Evolutionary conservation across 2,329 filamentous ascomycete genomes (phyloP).

Genomic region (Ceratocystiopsis sp.): DNA sequence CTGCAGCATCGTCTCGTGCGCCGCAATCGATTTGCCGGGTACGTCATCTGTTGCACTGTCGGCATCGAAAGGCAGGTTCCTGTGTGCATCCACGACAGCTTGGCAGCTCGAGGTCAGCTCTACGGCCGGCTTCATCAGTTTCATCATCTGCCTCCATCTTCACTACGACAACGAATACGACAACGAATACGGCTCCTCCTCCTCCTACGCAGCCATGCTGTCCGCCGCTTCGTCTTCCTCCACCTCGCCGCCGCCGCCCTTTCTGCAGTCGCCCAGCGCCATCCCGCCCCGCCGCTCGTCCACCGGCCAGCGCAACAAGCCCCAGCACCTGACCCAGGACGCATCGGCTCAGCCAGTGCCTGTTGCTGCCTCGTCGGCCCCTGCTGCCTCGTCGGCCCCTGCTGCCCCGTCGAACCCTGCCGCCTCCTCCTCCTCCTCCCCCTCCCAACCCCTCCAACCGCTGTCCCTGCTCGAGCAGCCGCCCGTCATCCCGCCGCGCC

Average conservation of each 20-base stretch:
- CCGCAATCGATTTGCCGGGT: too few relatives aligned
- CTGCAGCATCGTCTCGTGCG: too few relatives aligned
- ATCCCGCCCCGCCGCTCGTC: conserved; percentile 63
- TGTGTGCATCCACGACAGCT: too few relatives aligned
- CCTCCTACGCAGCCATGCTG: conserved; percentile 8
- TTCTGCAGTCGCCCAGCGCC: conserved; percentile 39
- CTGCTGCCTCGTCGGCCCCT: background rate
- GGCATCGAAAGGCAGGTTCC: too few relatives aligned
- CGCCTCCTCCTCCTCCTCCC: background rate
- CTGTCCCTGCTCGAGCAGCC: background rate
- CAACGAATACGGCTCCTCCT: too few relatives aligned
- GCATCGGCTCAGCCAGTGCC: background rate
- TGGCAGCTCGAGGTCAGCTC: too few relatives aligned
- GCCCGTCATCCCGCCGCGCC: background rate
- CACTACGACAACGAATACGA: too few relatives aligned
- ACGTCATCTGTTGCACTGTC: too few relatives aligned
- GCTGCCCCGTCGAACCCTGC: background rate
- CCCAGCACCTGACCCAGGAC: conserved; percentile 8
- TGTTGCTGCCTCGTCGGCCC: background rate
- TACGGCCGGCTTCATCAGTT: too few relatives aligned
- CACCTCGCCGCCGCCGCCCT: conserved; percentile 10
- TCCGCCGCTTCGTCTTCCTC: conserved; percentile 5
- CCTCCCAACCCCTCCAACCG: background rate
- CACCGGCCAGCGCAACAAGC: conserved; percentile 26
- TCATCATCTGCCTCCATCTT: too few relatives aligned